Conservation (phyloP, 768 basidiomycete species). For the Hericium coralloides region DNA sequence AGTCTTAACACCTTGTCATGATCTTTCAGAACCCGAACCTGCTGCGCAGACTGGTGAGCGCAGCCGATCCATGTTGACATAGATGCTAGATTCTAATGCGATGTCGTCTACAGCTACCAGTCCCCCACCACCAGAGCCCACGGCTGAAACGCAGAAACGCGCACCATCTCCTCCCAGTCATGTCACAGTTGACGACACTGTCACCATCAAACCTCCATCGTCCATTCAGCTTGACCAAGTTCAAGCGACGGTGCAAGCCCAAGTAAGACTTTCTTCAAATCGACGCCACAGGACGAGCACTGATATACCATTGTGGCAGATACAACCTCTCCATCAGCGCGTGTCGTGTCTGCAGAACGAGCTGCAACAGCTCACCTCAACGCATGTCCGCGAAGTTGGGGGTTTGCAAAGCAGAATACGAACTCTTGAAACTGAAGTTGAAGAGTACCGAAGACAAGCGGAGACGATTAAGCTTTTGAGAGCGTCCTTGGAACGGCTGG, state of each 20-base stretch:
- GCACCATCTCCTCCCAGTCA: no score
- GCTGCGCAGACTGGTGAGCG: no score
- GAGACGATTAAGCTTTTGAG: slow-evolving; percentile 10
- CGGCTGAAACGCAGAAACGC: no score
- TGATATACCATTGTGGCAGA: neutral
- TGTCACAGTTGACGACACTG: no score
- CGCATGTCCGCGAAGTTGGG: slow-evolving; percentile 8
- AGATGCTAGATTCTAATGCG: no score
- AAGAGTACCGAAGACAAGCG: slow-evolving; percentile 7
- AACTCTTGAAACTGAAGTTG: slow-evolving; percentile 8
- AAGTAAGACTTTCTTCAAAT: neutral
- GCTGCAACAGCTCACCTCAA: slow-evolving; percentile 8
- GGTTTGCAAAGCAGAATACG: slow-evolving; percentile 7
- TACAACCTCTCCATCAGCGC: slow-evolving; percentile 8
- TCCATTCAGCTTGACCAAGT: no score
- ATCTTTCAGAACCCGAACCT: neutral
- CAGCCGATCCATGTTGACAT: no score
- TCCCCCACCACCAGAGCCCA: no score
- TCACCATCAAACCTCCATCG: no score
- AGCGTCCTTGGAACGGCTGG: slow-evolving; percentile 8
- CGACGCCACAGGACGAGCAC: neutral
- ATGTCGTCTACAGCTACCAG: neutral
- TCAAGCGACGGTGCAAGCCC: neutral
- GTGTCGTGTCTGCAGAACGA: slow-evolving; percentile 10
- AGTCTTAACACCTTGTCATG: neutral